These are phyloP conservation scores for Ogataea glucozyma DNA, from an alignment of 805 yeast species.

Conservation along the genomic window DNA sequence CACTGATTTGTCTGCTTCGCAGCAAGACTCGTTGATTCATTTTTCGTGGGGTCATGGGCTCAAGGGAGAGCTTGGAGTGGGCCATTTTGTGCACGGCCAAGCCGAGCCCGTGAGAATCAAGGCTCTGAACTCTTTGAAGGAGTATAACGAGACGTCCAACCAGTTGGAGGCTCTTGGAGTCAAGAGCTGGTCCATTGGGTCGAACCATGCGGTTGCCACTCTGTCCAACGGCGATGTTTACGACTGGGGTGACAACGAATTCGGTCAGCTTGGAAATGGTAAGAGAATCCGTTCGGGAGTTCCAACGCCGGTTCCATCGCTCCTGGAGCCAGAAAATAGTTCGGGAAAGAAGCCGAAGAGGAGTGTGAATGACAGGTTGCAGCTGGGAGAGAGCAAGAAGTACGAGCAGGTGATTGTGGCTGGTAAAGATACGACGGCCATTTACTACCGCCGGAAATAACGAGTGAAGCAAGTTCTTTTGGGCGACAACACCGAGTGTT, in stretches of 20 bases:
- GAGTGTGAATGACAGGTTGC: conserved; percentile 46
- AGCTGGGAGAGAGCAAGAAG: conserved; percentile 35
- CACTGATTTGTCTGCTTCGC: conserved; percentile 23
- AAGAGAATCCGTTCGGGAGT: conserved; percentile 57
- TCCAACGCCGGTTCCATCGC: conserved; percentile 55
- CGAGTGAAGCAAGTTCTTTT: not conserved
- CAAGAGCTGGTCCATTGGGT: conserved; percentile 58
- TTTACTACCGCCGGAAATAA: conserved; percentile 45
- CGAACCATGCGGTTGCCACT: conserved; percentile 62
- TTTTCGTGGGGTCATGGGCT: conserved; percentile 83
- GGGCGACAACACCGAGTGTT: too few relatives aligned
- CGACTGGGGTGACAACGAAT: conserved; percentile 82
- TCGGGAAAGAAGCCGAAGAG: conserved; percentile 32
- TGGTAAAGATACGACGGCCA: conserved; percentile 61
- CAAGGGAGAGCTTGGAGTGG: conserved; percentile 83
- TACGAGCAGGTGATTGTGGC: conserved; percentile 61
- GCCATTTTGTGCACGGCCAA: conserved; percentile 72
- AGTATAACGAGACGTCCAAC: conserved; percentile 51
- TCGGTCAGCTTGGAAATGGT: conserved; percentile 85
- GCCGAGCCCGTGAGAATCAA: conserved; percentile 62
- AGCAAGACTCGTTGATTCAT: conserved; percentile 36
- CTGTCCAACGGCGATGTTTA: conserved; percentile 64
- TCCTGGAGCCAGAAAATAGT: conserved; percentile 53
- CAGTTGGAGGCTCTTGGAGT: conserved; percentile 48
- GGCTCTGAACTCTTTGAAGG: conserved; percentile 47